Base-by-base conservation (phyloP, 2,329 filamentous ascomycete species). In the Zalaria sp. region DNA sequence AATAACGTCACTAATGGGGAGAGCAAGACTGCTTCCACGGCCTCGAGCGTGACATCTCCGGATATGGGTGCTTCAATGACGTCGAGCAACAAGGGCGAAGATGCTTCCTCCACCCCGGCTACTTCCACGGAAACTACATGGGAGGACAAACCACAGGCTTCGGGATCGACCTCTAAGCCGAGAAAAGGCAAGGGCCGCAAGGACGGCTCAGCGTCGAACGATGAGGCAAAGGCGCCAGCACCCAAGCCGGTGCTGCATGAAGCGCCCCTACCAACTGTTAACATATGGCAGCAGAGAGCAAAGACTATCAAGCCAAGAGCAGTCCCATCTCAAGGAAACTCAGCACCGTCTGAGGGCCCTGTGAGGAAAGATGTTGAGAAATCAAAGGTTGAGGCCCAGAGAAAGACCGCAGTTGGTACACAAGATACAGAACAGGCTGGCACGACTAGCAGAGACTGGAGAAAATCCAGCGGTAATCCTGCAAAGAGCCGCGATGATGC, bases 271-370 rank as follows among this genome's bases (percentile, higher is more conserved):
- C 91, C 91, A 1, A 61, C 77, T 2, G 82, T 95, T 44, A 98
- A 98, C 59, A 68, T 88, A 47, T 98, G 91, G 89, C 74, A 79
- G 47, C 77, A 88, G 62, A 76, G 88, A 43, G 80, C 73, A 80
- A 86, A 32, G 7, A 32, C 7, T 32, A 7, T n/a, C 29, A 32
- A 32, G 7, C 29, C 7, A 32, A 32, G 29, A 32, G n/a, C 29
- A 18, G 18, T 18, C 18, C 18, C 18, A n/a, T 32, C 29, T n/a
- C 29, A 32, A 32, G 29, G 29, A 7, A 32, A n/a, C 29, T 2
- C n/a, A 7, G 29, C 29, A 7, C 7, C 29, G 7, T n/a, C 29
- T 32, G 29, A 32, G n/a, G n/a, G 7, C 29, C 7, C n/a, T 7
- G 29, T n/a, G 7, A 32, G n/a, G 29, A 32, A 32, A n/a, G 29